These are phyloP conservation scores for Metschnikowia reukaufii DNA, from an alignment of 805 yeast species.

Conservation along the genomic window DNA sequence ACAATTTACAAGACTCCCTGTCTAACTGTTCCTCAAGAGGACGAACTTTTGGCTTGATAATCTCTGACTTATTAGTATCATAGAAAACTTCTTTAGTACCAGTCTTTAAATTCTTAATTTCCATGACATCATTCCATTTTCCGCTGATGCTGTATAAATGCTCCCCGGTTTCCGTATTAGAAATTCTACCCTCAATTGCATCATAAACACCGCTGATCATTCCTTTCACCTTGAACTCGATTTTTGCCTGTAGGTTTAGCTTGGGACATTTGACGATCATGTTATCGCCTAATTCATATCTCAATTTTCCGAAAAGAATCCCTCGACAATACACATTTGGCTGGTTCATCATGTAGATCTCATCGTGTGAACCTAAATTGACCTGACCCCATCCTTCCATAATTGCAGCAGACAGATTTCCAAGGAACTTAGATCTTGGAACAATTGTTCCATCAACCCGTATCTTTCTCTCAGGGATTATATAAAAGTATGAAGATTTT, in stretches of 20 bases:
- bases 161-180: too few relatives aligned
- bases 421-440: conserved; percentile 86
- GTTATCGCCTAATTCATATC: conserved; percentile 90
- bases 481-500: conserved; percentile 86
- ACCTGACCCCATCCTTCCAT: conserved; percentile 89
- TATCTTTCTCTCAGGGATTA: conserved; percentile 76
- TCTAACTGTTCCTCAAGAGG: conserved; percentile 78
- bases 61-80: conserved; percentile 55
- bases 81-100: conserved; percentile 44
- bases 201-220: conserved; percentile 91
- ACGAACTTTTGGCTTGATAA: conserved; percentile 67
- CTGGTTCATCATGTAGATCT: conserved; percentile 81
- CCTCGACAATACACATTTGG: conserved; percentile 97
- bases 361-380: conserved; percentile 67
- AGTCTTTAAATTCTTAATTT: conserved; percentile 52
- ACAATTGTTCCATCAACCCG: conserved; percentile 86
- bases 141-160: conserved; percentile 70
- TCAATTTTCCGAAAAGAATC: conserved; percentile 84
- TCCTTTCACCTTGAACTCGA: conserved; percentile 94
- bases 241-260: conserved; percentile 64
- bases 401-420: conserved; percentile 94
- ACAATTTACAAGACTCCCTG: conserved; percentile 76
- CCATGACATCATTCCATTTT: conserved; percentile 78
- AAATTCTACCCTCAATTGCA: conserved; percentile 75
- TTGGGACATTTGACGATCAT: conserved; percentile 68